Conservation (phyloP, 192 early-diverging fungal genomes). For the Coemansia sp. region DNA sequence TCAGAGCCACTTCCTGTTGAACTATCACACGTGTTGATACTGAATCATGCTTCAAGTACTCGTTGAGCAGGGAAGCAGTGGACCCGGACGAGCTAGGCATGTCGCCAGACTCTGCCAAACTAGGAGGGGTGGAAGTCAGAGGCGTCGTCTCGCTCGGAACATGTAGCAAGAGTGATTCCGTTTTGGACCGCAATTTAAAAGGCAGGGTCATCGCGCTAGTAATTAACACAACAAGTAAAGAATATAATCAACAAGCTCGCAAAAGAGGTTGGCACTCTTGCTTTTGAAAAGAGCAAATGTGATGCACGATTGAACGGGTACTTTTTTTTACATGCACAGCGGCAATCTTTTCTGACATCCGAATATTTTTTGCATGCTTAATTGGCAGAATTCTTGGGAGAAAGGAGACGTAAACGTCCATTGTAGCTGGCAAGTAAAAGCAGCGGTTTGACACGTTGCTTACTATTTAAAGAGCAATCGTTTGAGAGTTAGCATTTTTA, state of each 20-base stretch:
- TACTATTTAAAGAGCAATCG: too few relatives aligned
- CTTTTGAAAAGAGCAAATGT: background rate
- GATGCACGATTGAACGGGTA: too few relatives aligned
- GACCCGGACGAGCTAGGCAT: background rate
- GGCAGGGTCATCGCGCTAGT: background rate
- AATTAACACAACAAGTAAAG: background rate
- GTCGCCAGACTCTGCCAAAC: background rate
- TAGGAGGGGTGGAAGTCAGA: background rate
- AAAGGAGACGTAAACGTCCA: too few relatives aligned
- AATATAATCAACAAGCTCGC: background rate
- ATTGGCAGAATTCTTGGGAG: too few relatives aligned
- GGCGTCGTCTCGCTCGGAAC: background rate
- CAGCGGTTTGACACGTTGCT: too few relatives aligned
- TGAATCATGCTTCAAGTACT: conserved; percentile 25
- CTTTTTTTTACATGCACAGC: background rate
- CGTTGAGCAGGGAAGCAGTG: conserved; percentile 16
- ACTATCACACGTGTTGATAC: conserved; percentile 1
- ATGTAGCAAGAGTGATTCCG: background rate
- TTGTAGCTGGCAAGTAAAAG: too few relatives aligned
- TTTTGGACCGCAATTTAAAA: background rate
- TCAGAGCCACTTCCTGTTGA: conserved; percentile 10
- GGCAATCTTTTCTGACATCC: background rate
- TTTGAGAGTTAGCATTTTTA: too few relatives aligned
- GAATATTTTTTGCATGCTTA: background rate
- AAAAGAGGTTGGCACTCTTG: background rate